Evolutionary conservation across 1,139 yeast species (phyloP).

Genomic region (Geotrichum klebahnii): DNA sequence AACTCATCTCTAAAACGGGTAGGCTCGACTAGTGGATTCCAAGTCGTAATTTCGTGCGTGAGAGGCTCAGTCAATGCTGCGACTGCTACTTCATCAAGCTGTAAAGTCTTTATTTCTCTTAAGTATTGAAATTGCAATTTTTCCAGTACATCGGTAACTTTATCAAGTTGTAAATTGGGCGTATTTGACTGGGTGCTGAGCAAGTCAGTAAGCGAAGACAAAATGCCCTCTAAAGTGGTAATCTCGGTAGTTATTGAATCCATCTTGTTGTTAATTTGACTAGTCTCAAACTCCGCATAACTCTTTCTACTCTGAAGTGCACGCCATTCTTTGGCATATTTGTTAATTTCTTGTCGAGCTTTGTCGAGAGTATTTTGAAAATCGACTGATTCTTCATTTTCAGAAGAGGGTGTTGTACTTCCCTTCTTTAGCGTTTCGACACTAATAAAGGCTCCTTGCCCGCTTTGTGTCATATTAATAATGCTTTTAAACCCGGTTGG

Average conservation of each 20-base stretch:
- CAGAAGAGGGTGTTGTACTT: not conserved
- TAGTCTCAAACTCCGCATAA: slow-evolving; percentile 29
- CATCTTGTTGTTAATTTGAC: slow-evolving; percentile 25
- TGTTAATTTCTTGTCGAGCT: slow-evolving; percentile 33
- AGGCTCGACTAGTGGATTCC: slow-evolving; percentile 43
- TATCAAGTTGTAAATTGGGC: slow-evolving; percentile 7
- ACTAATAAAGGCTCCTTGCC: slow-evolving; percentile 9
- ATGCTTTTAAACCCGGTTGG: slow-evolving; percentile 39
- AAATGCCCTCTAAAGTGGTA: slow-evolving; percentile 20
- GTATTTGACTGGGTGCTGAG: slow-evolving; percentile 20
- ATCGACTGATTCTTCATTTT: slow-evolving; percentile 12
- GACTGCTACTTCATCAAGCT: slow-evolving; percentile 35
- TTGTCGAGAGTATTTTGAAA: slow-evolving; percentile 25
- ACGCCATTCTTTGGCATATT: slow-evolving; percentile 33
- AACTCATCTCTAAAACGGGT: slow-evolving; percentile 32
- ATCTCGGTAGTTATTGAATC: slow-evolving; percentile 26
- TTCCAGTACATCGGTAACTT: slow-evolving; percentile 26
- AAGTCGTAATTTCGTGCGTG: slow-evolving; percentile 30
- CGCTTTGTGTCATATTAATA: slow-evolving; percentile 34
- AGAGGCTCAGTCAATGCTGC: slow-evolving; percentile 36
- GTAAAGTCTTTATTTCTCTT: slow-evolving; percentile 25
- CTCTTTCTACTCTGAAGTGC: slow-evolving; percentile 28
- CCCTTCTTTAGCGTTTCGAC: slow-evolving; percentile 10
- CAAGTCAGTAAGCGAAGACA: slow-evolving; percentile 26
- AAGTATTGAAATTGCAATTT: slow-evolving; percentile 30